Conservation (phyloP, 257 asterid species). For the Rehmannia glutinosa region DNA sequence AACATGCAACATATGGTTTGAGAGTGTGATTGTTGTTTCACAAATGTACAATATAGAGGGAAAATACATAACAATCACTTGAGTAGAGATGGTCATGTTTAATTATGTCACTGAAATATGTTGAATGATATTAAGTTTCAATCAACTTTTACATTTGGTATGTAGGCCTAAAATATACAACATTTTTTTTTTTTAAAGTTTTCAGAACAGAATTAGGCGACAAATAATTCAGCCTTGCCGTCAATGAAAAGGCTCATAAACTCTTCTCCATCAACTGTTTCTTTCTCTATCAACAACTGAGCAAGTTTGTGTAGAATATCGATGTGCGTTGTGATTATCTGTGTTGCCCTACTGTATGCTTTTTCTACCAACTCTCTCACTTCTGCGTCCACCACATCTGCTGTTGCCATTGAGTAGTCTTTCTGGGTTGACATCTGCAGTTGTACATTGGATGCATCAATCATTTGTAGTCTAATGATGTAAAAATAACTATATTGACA, state of each 20-base stretch:
- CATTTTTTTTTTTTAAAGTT: too few relatives aligned
- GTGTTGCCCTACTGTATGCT: constrained; percentile 71
- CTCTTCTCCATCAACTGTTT: constrained; percentile 97
- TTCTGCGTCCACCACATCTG: constrained; percentile 86
- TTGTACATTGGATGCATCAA: background rate
- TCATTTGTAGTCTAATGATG: background rate
- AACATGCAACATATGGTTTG: constrained; percentile 43
- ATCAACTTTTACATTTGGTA: constrained; percentile 9
- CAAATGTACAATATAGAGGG: constrained; percentile 38
- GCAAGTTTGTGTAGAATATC: constrained; percentile 96
- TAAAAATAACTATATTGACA: background rate
- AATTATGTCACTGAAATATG: too few relatives aligned
- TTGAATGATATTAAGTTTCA: too few relatives aligned
- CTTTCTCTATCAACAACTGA: constrained; percentile 78
- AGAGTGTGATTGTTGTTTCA: constrained; percentile 35
- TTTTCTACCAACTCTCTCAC: constrained; percentile 80
- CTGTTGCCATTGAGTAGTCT: constrained; percentile 99
- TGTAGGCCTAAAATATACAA: too few relatives aligned
- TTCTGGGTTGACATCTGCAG: constrained; percentile 62
- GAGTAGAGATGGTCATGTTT: constrained; percentile 17
- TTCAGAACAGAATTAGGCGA: constrained; percentile 35
- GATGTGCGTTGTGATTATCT: constrained; percentile 56
- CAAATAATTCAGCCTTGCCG: constrained; percentile 79
- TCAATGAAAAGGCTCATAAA: constrained; percentile 97
- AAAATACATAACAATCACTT: constrained; percentile 4